Conservation (phyloP, 2,329 filamentous ascomycete genomes). For the Fusarium subglutinans region DNA sequence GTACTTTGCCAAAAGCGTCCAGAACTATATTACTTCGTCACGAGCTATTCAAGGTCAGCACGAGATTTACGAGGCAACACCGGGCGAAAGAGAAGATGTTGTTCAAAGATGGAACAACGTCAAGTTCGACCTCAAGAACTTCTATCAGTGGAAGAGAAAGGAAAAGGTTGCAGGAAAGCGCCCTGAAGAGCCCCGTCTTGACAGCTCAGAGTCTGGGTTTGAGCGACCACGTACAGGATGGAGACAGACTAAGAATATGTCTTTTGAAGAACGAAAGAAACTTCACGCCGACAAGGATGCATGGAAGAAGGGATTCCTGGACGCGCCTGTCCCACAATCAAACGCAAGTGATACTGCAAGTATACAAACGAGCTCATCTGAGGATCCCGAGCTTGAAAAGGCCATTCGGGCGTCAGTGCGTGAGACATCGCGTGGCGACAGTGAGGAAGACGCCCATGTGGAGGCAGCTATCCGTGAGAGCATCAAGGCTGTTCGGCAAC, state of each 20-base stretch:
- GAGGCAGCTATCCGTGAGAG: slow-evolving; percentile 80
- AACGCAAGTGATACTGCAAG: slow-evolving; percentile 25
- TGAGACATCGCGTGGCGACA: slow-evolving; percentile 75
- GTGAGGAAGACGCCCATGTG: slow-evolving; percentile 74
- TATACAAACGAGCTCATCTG: slow-evolving; percentile 32
- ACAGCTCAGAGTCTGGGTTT: slow-evolving; percentile 28
- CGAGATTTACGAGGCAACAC: slow-evolving; percentile 64
- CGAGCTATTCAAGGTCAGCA: slow-evolving; percentile 79
- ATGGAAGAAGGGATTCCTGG: slow-evolving; percentile 48
- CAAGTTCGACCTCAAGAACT: slow-evolving; percentile 68
- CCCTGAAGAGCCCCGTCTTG: slow-evolving; percentile 32
- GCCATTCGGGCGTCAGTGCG: slow-evolving; percentile 76
- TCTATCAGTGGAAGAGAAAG: slow-evolving; percentile 63
- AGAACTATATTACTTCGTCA: slow-evolving; percentile 83
- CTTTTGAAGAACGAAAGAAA: slow-evolving; percentile 62
- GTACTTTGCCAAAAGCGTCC: slow-evolving; percentile 73
- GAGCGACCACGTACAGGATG: slow-evolving; percentile 56
- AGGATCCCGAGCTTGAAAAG: slow-evolving; percentile 72
- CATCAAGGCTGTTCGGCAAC: slow-evolving; percentile 62
- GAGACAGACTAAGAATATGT: slow-evolving; percentile 57
- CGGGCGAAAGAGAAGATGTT: slow-evolving; percentile 71
- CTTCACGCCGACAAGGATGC: slow-evolving; percentile 58
- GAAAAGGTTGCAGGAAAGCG: slow-evolving; percentile 52
- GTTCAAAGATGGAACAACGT: slow-evolving; percentile 71
- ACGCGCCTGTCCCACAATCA: slow-evolving; percentile 15